Base-by-base conservation (phyloP, 73 alveolate species). In the Paramecium tetraurelia region DNA sequence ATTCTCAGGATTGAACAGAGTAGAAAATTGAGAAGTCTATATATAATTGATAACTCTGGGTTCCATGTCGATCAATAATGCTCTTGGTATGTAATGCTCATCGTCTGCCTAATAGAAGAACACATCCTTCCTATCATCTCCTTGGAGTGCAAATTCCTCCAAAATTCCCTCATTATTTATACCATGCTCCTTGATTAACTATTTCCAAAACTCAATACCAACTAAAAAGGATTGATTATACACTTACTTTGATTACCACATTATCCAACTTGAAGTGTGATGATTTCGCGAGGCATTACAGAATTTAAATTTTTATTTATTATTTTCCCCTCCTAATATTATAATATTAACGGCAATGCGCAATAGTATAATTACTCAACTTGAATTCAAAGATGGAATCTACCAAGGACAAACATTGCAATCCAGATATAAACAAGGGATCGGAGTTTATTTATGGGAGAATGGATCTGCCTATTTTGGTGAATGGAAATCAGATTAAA, bases 61-160 rank as follows among this genome's bases (percentile, higher is more conserved):
- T 86, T 99, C 99, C 88, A 99, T 92, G 96, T 99, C 99, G 63
- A 99, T 96, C 16, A 98, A 96, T 41, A 98, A 92, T 2, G 99
- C 98, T 58, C 99, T 96, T 4, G 99, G 99, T 35, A 99, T 98
- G 92, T 99, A 98, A 95, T 98, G 99, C 95, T 99, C 99, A 95
- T 98, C 99, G 89, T 99, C 99, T 50, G 99, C 99, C 94, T 99
- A 98, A 93, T 98, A 99, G 95, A 99, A 99, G 95, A 99, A 99
- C 92, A 99, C 99, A 92, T 99, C 99, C 92, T 97, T 97, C 59
- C 99, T 96, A 89, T 98, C 99, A 89, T 96, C 99, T 27, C 99
- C 98, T 50, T 98, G 86, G 29, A 93, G 94, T 58, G 99, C 99
- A 92, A 93, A 95, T 85, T 96, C 99, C 92, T 98, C 98, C 85